Evolutionary conservation across 495 filamentous ascomycete genomes (phyloP).

Genomic region (Penicillium salamii): DNA sequence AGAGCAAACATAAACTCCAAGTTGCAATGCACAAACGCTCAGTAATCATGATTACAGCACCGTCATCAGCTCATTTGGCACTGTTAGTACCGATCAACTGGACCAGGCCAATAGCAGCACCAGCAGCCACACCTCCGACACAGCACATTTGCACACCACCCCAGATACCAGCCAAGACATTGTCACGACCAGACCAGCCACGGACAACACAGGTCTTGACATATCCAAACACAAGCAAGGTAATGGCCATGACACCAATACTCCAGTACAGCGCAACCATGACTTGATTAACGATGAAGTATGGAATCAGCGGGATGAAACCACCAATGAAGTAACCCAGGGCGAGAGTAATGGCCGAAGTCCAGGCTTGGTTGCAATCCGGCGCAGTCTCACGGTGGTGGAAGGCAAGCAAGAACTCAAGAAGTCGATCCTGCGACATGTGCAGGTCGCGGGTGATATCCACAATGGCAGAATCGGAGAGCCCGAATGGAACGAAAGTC

Average conservation of each 20-base stretch:
- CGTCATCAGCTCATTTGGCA: slow-evolving; percentile 3
- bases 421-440: slow-evolving; percentile 41
- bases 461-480: slow-evolving; percentile 39
- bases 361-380: slow-evolving; percentile 53
- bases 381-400: slow-evolving; percentile 51
- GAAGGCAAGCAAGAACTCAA: slow-evolving; percentile 58
- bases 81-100: slow-evolving; percentile 37
- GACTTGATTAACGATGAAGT: slow-evolving; percentile 61
- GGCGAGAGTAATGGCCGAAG: slow-evolving; percentile 60
- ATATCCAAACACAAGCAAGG: slow-evolving; percentile 69
- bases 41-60: neutral
- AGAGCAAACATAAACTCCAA: neutral
- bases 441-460: slow-evolving; percentile 47
- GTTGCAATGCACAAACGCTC: slow-evolving; percentile 1
- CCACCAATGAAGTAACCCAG: slow-evolving; percentile 72
- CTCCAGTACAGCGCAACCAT: slow-evolving; percentile 62
- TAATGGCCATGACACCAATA: slow-evolving; percentile 64
- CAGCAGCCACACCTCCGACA: slow-evolving; percentile 64
- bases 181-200: slow-evolving; percentile 35
- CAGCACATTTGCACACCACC: slow-evolving; percentile 63
- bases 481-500: slow-evolving; percentile 50
- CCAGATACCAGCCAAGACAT: slow-evolving; percentile 40
- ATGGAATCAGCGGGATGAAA: slow-evolving; percentile 68
- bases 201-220: slow-evolving; percentile 59
- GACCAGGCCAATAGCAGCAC: slow-evolving; percentile 62